phyloP scores from a whole-genome alignment of 1,139 yeast species.

The Protomyces arabidopsidicola region DNA sequence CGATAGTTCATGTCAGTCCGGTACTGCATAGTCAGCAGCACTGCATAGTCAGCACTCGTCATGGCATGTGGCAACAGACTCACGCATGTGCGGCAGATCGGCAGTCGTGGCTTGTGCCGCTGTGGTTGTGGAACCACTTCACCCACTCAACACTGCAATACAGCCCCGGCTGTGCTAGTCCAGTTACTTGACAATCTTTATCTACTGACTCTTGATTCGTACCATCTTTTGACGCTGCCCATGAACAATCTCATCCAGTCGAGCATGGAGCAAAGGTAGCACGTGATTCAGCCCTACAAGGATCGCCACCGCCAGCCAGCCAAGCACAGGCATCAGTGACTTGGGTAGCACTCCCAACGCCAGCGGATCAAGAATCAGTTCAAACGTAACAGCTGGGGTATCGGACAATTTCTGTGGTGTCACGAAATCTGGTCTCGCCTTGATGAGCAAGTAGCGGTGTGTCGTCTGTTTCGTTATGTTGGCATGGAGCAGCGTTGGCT shows the following conservation, averaged over 20 bases:
- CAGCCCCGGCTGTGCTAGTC: too few relatives aligned
- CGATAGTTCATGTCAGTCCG: too few relatives aligned
- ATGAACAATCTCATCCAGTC: neutral
- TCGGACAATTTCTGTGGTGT: neutral
- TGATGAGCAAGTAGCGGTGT: slow-evolving; percentile 7
- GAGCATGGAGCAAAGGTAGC: neutral
- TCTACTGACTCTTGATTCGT: slow-evolving; percentile 1
- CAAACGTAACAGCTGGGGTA: neutral
- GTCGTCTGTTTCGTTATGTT: neutral
- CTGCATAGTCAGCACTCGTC: too few relatives aligned
- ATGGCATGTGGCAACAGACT: neutral
- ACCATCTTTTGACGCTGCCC: slow-evolving; percentile 22
- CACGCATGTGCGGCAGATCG: neutral
- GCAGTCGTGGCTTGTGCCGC: neutral
- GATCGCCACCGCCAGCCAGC: neutral
- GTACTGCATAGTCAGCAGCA: too few relatives aligned
- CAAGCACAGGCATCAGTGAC: neutral
- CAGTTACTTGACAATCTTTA: too few relatives aligned
- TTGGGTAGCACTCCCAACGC: slow-evolving; percentile 9
- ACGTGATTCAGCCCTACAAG: neutral
- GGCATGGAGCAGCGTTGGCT: neutral
- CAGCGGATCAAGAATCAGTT: slow-evolving; percentile 16
- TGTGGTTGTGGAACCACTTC: neutral
- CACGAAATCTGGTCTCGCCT: slow-evolving; percentile 11
- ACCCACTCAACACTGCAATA: too few relatives aligned